Conservation (phyloP, 1,139 yeast genomes). For the Yamadazyma friedrichii region DNA sequence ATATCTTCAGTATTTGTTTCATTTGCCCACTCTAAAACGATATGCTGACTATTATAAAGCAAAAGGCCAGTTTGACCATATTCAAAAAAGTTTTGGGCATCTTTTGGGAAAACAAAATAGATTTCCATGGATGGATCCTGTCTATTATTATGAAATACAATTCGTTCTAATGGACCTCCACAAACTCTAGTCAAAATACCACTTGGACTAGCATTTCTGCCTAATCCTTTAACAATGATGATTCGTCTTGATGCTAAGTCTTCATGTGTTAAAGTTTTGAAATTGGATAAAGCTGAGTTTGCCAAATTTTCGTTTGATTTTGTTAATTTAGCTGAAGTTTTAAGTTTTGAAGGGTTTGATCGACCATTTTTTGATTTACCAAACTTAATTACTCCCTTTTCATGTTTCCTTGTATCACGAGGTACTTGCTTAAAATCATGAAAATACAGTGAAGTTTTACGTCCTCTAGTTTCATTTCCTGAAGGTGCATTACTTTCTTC, state of each 20-base stretch:
- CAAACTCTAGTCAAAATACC: slow-evolving; percentile 56
- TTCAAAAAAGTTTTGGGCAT: slow-evolving; percentile 55
- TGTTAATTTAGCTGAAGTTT: not conserved
- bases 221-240: slow-evolving; percentile 20
- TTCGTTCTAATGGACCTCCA: slow-evolving; percentile 74
- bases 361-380: not conserved
- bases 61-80: slow-evolving; percentile 58
- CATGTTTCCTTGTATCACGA: not conserved
- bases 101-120: slow-evolving; percentile 51
- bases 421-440: slow-evolving; percentile 1
- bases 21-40: slow-evolving; percentile 42
- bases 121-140: slow-evolving; percentile 37
- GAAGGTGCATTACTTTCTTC: not conserved
- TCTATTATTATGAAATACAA: slow-evolving; percentile 26
- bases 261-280: slow-evolving; percentile 2
- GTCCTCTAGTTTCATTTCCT: not conserved
- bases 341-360: not conserved
- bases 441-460: not conserved
- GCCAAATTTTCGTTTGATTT: slow-evolving; percentile 1
- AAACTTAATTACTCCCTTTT: not conserved
- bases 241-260: slow-evolving; percentile 14
- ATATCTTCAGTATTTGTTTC: slow-evolving; percentile 23
- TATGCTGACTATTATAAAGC: slow-evolving; percentile 55
- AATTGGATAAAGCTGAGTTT: not conserved
- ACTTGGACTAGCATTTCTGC: slow-evolving; percentile 37